Percentiles rank a stretch among this genome's conserved stretches.
These are phyloP conservation scores for Salvia splendens DNA, from an alignment of 257 asterid genomes.

Conservation along the genomic window DNA sequence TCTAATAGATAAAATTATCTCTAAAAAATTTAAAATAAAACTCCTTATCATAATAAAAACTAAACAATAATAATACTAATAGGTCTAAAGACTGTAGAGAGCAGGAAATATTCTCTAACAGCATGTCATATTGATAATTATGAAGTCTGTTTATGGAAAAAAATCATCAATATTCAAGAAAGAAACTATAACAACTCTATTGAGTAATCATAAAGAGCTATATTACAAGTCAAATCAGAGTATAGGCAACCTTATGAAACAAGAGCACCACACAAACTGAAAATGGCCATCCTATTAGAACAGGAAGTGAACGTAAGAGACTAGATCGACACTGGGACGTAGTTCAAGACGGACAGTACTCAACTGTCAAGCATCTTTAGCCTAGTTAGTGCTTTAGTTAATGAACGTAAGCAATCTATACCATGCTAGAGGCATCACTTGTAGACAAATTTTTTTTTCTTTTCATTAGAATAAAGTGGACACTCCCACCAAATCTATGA, in stretches of 20 bases:
- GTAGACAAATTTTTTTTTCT: too few species aligned
- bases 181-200: not conserved
- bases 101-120: too few species aligned
- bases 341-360: not conserved
- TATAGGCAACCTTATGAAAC: not conserved
- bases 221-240: conserved; percentile 10
- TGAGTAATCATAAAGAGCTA: not conserved
- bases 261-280: not conserved
- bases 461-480: not conserved
- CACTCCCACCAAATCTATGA: not conserved
- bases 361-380: not conserved
- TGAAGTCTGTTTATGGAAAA: not conserved
- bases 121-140: not conserved
- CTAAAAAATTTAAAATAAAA: too few species aligned
- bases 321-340: not conserved
- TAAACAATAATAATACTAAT: too few species aligned
- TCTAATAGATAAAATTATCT: too few species aligned
- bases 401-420: not conserved
- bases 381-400: not conserved
- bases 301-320: not conserved
- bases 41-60: too few species aligned
- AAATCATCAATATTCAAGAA: not conserved
- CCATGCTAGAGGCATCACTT: not conserved
- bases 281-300: not conserved
- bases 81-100: too few species aligned